These are phyloP conservation scores for Rhizodiscina lignyota DNA, from an alignment of 495 filamentous ascomycete species.

Conservation along the genomic window DNA sequence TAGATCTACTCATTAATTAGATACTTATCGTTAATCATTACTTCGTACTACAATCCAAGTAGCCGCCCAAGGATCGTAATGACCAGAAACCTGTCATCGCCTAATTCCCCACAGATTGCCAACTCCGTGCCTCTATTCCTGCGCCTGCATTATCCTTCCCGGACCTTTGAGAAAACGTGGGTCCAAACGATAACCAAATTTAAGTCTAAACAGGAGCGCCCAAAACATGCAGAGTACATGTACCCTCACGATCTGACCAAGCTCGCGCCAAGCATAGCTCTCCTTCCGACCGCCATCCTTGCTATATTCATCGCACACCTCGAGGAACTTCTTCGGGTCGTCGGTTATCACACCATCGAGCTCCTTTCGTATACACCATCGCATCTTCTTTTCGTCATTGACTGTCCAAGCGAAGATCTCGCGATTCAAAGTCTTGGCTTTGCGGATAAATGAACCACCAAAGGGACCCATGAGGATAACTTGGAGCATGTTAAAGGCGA, in stretches of 20 bases:
- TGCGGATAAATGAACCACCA: slow-evolving; percentile 45
- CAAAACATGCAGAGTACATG: neutral
- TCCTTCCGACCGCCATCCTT: too few species aligned
- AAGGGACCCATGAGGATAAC: slow-evolving; percentile 43
- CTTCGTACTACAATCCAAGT: too few species aligned
- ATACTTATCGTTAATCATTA: too few species aligned
- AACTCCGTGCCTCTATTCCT: too few species aligned
- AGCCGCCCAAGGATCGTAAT: too few species aligned
- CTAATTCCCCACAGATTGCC: too few species aligned
- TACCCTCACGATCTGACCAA: neutral
- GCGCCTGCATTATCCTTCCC: too few species aligned
- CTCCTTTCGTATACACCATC: slow-evolving; percentile 42
- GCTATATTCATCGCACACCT: slow-evolving; percentile 23
- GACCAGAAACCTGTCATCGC: too few species aligned
- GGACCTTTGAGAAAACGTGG: too few species aligned
- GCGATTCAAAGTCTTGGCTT: slow-evolving; percentile 34
- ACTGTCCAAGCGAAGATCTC: slow-evolving; percentile 72
- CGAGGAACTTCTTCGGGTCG: slow-evolving; percentile 33
- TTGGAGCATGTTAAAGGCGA: slow-evolving; percentile 63
- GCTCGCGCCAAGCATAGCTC: neutral
- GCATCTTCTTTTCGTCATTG: slow-evolving; percentile 57
- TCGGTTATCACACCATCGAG: slow-evolving; percentile 42
- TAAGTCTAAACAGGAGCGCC: neutral
- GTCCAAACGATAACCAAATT: neutral
- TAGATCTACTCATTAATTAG: too few species aligned